Conservation (phyloP, 495 filamentous ascomycete genomes). For the Hyaloscypha bicolor region DNA sequence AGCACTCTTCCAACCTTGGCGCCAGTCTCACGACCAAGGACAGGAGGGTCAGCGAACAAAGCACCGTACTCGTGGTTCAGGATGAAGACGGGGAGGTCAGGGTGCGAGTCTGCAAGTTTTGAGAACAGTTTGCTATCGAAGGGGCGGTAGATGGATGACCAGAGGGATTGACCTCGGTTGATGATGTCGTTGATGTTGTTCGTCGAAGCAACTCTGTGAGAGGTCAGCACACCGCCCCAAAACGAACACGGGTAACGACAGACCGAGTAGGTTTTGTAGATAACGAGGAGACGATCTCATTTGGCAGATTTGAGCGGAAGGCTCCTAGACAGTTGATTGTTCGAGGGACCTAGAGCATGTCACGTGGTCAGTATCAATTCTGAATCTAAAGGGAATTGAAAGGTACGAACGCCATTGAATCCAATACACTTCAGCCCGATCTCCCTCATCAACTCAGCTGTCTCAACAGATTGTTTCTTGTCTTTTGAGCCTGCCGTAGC, state of each 20-base stretch:
- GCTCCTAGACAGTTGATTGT: conserved; percentile 76
- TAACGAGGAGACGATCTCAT: conserved; percentile 44
- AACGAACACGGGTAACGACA: conserved; percentile 47
- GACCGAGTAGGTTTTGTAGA: conserved; percentile 52
- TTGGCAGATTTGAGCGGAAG: conserved; percentile 60
- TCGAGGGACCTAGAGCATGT: conserved; percentile 59
- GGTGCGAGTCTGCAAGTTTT: conserved; percentile 69
- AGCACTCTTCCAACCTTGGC: conserved; percentile 61
- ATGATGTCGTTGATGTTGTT: conserved; percentile 54
- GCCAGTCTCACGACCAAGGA: conserved; percentile 31
- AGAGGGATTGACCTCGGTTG: conserved; percentile 60
- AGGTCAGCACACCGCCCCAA: conserved; percentile 41
- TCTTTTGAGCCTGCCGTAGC: conserved; percentile 44
- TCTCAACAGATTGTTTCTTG: conserved; percentile 45
- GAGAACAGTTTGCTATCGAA: conserved; percentile 68
- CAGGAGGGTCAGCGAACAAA: conserved; percentile 63
- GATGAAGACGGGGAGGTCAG: conserved; percentile 78
- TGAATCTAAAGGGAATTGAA: not conserved
- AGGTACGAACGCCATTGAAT: conserved; percentile 64
- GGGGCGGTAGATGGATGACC: conserved; percentile 73
- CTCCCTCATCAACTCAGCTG: conserved; percentile 77
- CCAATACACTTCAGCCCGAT: conserved; percentile 80
- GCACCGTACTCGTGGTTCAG: conserved; percentile 70
- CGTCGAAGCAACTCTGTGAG: conserved; percentile 41
- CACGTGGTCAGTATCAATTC: conserved; percentile 1